phyloP scores from a whole-genome alignment of 306 rosid genomes.

The Styphnolobium japonicum region DNA sequence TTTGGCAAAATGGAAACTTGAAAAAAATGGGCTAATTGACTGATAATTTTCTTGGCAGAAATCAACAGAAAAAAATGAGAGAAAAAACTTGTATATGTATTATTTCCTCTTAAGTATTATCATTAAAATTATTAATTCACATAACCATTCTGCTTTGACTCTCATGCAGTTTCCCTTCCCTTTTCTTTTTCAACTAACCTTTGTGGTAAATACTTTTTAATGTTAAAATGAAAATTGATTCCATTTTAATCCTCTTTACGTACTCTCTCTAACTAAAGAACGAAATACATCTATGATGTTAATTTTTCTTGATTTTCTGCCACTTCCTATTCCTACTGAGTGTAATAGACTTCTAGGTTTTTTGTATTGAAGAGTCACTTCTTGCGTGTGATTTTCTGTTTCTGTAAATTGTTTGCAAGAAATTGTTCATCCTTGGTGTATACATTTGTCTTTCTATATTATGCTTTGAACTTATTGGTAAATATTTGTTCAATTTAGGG shows the following conservation, averaged over 20 bases:
- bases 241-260: background rate
- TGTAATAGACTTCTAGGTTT: background rate
- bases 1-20: background rate
- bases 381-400: background rate
- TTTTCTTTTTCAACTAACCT: constrained; percentile 2
- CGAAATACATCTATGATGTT: background rate
- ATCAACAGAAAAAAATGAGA: background rate
- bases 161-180: background rate
- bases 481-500: constrained; percentile 51
- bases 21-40: background rate
- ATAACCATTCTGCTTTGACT: constrained; percentile 10
- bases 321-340: background rate
- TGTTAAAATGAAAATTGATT: background rate
- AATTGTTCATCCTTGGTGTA: background rate
- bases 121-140: background rate
- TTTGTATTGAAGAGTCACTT: background rate
- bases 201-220: background rate
- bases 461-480: constrained; percentile 12
- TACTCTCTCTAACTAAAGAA: background rate
- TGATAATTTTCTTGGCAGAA: background rate
- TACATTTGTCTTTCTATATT: background rate
- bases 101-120: background rate
- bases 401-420: background rate
- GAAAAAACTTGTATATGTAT: background rate
- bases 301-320: background rate